Evolutionary conservation across 306 rosid genomes (phyloP), one percentile per base, ranked within the genome.

Genomic region (Mimosa bimucronata): DNA sequence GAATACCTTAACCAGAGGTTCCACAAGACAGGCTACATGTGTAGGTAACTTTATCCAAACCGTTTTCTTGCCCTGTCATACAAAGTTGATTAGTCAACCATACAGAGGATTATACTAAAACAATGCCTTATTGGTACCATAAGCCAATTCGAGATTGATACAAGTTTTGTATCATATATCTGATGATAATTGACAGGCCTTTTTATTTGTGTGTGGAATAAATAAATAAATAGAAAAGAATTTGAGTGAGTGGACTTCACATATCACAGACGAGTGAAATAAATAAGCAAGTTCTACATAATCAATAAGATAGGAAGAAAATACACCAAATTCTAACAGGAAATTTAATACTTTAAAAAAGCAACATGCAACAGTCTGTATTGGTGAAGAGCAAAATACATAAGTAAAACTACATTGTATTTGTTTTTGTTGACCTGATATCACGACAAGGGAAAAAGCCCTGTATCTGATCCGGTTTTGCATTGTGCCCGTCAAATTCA

Each of bases 1-100:
- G 58, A 12, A 79, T 74, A 93, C 97, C 91, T 91, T 86, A 18
- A 93, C 93, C 16, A 86, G 85, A 80, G 85, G 64, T 80, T 87
- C 92, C 64, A 88, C 90, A 37, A 91, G 94, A 84, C 73, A 85
- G 86, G 65, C 93, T 58, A 79, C 81, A 65, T 82, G 88, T 69
- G 90, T 91, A 4, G 94, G 97, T 77, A 93, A 44, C 75, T 88
- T 93, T 75, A 93, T 60, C 98, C 97, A 93, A 58, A 91, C 82
- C 6, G 94, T 90, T 74, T 80, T 91, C 87, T 86, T 93, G 9
- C 89, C 93, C 98, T 93, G 80, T 81, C 84, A 34, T 66, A 71
- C 23, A 80, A 70, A 28, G 75, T 30, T 41, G 81, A 53, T 70
- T 40, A 25, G 70, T 61, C 66, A 52, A 65, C 57, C n/a, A n/a